Conservation (phyloP, 179 eudicot genomes). For the Amaranthus tricolor region DNA sequence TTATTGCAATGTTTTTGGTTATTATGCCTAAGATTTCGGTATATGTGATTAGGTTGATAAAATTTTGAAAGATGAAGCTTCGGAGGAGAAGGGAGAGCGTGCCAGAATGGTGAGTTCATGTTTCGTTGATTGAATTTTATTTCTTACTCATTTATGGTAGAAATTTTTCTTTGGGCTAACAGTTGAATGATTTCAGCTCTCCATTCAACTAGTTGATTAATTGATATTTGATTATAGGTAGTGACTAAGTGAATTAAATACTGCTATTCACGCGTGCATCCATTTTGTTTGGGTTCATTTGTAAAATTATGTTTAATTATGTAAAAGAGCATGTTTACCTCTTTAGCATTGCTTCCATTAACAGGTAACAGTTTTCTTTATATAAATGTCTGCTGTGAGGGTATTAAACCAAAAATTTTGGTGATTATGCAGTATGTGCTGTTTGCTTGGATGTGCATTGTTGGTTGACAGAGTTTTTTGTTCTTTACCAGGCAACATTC, state of each 20-base stretch:
- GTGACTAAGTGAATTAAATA: no score
- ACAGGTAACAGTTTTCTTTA: no score
- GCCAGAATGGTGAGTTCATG: constrained; percentile 78
- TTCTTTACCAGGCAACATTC: constrained; percentile 60
- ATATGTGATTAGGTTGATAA: constrained; percentile 42
- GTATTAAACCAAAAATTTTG: no score
- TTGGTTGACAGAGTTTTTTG: constrained; percentile 7
- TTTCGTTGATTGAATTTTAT: background rate
- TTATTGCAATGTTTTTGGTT: background rate
- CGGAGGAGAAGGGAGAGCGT: constrained; percentile 95
- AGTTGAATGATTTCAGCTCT: background rate
- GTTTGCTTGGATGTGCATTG: constrained; percentile 6
- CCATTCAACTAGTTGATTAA: no score
- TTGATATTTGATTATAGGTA: no score
- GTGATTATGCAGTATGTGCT: background rate
- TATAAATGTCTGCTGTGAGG: no score
- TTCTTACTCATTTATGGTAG: no score
- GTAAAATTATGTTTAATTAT: no score
- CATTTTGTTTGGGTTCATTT: no score
- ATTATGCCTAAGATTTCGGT: constrained; percentile 11
- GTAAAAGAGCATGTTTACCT: no score
- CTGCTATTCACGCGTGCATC: no score
- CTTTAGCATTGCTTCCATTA: no score
- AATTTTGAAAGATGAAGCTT: constrained; percentile 87
- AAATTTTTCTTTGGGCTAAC: background rate